Evolutionary conservation across 2,329 filamentous ascomycete species (phyloP), one percentile per base, ranked within the genome.

Genomic region (Fulvia fulva): DNA sequence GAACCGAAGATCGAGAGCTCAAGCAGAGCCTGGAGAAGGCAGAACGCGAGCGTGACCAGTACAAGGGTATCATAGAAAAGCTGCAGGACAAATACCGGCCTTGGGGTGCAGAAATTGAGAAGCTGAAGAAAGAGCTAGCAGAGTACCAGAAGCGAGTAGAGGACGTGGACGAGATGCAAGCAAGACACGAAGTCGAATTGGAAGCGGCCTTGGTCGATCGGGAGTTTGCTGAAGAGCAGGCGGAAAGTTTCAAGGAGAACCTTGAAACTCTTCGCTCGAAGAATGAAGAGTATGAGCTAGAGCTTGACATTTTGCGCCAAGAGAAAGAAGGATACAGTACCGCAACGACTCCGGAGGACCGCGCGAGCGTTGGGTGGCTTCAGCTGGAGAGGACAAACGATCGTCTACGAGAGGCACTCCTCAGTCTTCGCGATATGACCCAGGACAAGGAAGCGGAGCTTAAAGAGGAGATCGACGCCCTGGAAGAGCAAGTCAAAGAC

Each of bases 191-290:
- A 28, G 83, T 87, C 3, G 84, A 89, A 6, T 77, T 97, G 69
- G 94, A 99, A 75, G 84, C 94, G 74, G 91, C 91, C 6, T 88
- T 90, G 0, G 78, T 99, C 25, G 94, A 99, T 71, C 86, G 90
- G 46, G 93, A 99, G 74, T 96, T 97, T 89, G 94, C 94, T 0
- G 92, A 99, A 73, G 93, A 97, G 74, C 91, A 87, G 45, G 88
- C 90, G 0, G 94, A 97, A 65, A 85, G 88, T 19, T 80, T 88
- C 52, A 94, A 91, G 71, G 82, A 84, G 1, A 92, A 99, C 70
- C 78, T 95, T 23, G 89, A 96, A 37, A 82, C 85, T 1, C 73
- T 96, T 54, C 90, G 90, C 68, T 77, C 83, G 58, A 91, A 87
- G 69, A 76, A 86, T 1, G 92, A 97, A 72, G 92, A 97, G 73